These are phyloP conservation scores for Rubroshorea leprosula DNA, from an alignment of 345 rosid species.

Conservation along the genomic window DNA sequence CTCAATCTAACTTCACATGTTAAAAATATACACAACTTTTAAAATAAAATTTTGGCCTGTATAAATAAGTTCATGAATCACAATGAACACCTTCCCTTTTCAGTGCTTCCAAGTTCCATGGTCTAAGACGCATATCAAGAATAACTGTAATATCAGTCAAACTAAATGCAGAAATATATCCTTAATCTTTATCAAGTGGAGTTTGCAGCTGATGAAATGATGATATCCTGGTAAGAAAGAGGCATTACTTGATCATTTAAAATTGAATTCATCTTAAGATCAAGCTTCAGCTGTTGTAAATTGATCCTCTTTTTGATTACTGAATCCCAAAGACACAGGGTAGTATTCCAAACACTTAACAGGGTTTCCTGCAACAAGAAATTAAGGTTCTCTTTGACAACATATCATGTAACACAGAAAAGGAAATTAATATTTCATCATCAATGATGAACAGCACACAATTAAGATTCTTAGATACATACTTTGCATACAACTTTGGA, in stretches of 20 bases:
- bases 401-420: conserved; percentile 5
- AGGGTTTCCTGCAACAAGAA: conserved; percentile 57
- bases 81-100: neutral
- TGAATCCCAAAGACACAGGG: conserved; percentile 57
- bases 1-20: neutral
- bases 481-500: neutral
- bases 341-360: conserved; percentile 62
- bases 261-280: conserved; percentile 69
- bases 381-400: conserved; percentile 16
- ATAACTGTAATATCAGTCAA: neutral
- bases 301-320: conserved; percentile 57
- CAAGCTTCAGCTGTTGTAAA: conserved; percentile 64
- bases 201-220: neutral
- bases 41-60: neutral
- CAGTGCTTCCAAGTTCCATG: neutral
- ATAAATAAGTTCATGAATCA: neutral
- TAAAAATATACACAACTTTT: no score
- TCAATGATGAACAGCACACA: neutral
- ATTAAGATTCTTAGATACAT: neutral
- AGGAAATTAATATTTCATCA: neutral
- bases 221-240: conserved; percentile 13
- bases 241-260: conserved; percentile 61
- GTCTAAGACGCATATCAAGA: neutral
- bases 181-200: neutral
- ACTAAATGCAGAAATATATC: neutral